Evolutionary conservation across 1,284 basidiomycete genomes (phyloP).

Genomic region (Fomes fomentarius): DNA sequence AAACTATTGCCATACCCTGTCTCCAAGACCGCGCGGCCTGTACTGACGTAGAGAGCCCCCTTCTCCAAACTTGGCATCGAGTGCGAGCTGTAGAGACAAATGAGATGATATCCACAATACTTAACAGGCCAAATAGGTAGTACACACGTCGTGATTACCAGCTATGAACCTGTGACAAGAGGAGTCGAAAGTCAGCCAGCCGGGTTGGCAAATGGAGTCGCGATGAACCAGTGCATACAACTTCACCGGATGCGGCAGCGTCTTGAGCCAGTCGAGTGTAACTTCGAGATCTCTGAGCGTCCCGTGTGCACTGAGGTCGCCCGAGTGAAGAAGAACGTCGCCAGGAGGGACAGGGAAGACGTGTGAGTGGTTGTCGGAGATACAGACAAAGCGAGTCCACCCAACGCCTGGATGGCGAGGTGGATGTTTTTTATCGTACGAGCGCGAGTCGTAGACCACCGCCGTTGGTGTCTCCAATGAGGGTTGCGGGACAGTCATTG

Average conservation of each 20-base stretch:
- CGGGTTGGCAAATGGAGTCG: background rate
- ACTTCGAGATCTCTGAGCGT: constrained; percentile 42
- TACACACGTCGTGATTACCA: constrained; percentile 69
- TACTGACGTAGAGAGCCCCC: constrained; percentile 18
- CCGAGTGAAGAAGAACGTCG: constrained; percentile 67
- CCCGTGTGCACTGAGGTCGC: constrained; percentile 64
- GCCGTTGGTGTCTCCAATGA: no score
- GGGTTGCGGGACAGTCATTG: no score
- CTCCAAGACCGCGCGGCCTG: constrained; percentile 19
- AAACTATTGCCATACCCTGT: constrained; percentile 19
- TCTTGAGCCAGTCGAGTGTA: constrained; percentile 63
- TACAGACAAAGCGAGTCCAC: constrained; percentile 76
- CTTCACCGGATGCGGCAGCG: constrained; percentile 56
- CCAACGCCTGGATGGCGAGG: constrained; percentile 54
- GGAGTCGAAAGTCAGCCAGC: constrained; percentile 3
- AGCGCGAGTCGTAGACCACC: constrained; percentile 24
- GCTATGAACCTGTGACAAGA: constrained; percentile 71
- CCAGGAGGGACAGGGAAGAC: constrained; percentile 55
- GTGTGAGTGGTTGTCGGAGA: constrained; percentile 70
- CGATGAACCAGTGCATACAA: constrained; percentile 48
- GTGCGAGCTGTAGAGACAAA: constrained; percentile 42
- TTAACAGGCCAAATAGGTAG: no score
- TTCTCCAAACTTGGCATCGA: constrained; percentile 44
- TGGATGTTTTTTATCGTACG: constrained; percentile 28
- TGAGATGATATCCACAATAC: background rate